phyloP scores from a whole-genome alignment of 768 basidiomycete genomes.

The Phaffia australis region DNA sequence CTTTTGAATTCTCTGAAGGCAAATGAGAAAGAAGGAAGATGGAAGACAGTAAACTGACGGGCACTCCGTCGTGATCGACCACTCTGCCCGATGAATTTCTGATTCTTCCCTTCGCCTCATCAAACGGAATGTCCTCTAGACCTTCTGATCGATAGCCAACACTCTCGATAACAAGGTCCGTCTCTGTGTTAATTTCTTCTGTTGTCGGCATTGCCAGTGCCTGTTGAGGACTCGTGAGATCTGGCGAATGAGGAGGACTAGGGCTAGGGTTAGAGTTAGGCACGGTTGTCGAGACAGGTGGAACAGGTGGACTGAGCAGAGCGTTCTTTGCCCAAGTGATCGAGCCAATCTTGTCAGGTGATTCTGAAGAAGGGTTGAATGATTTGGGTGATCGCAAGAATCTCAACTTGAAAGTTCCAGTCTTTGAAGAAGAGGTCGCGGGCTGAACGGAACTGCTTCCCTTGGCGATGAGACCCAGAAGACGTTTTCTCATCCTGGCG shows the following conservation, averaged over 20 bases:
- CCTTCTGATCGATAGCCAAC: slow-evolving; percentile 75
- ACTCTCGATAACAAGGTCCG: slow-evolving; percentile 74
- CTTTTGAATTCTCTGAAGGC: background rate
- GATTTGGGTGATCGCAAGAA: slow-evolving; percentile 34
- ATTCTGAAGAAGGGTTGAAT: slow-evolving; percentile 14
- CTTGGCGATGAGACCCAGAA: slow-evolving; percentile 39
- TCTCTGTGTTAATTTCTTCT: slow-evolving; percentile 45
- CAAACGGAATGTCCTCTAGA: slow-evolving; percentile 38
- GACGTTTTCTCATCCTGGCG: slow-evolving; percentile 38
- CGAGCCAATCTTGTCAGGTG: background rate
- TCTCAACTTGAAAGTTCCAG: slow-evolving; percentile 31
- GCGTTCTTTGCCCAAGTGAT: slow-evolving; percentile 35
- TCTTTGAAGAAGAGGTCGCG: background rate
- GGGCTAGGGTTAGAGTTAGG: background rate
- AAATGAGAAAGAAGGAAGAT: background rate
- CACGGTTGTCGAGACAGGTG: slow-evolving; percentile 12
- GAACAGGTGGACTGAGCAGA: slow-evolving; percentile 28
- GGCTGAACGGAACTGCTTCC: slow-evolving; percentile 12
- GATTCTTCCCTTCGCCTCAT: slow-evolving; percentile 42
- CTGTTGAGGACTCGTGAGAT: background rate
- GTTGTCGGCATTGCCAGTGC: slow-evolving; percentile 46
- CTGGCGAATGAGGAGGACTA: slow-evolving; percentile 14
- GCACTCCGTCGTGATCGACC: slow-evolving; percentile 33
- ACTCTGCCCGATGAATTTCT: slow-evolving; percentile 39
- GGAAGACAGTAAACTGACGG: slow-evolving; percentile 30